Conservation (phyloP, 768 basidiomycete genomes). For the Boletellus sp. region DNA sequence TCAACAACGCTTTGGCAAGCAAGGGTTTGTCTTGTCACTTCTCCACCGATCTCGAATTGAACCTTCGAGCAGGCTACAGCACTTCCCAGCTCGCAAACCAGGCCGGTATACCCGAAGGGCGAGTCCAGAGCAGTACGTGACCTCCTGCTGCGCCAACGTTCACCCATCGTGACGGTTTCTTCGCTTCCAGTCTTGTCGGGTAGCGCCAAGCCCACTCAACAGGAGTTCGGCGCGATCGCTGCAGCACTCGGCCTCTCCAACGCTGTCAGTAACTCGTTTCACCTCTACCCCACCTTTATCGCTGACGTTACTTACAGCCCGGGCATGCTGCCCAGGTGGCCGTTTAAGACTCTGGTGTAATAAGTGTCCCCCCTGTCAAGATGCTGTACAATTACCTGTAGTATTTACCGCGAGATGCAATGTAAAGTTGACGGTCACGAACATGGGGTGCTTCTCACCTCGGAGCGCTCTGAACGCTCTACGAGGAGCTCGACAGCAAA, state of each 20-base stretch:
- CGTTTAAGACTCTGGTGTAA: neutral
- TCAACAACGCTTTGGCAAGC: conserved; percentile 47
- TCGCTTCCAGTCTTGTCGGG: conserved; percentile 47
- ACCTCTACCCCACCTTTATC: neutral
- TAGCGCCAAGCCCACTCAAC: conserved; percentile 36
- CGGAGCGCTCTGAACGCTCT: no score
- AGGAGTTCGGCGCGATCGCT: conserved; percentile 51
- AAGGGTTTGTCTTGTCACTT: conserved; percentile 37
- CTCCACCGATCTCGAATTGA: neutral
- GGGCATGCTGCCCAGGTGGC: neutral
- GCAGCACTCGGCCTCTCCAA: conserved; percentile 37
- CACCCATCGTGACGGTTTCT: neutral
- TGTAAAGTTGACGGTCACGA: neutral
- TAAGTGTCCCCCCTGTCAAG: neutral
- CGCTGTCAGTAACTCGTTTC: conserved; percentile 24
- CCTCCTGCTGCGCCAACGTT: neutral
- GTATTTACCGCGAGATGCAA: neutral
- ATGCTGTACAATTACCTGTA: conserved; percentile 13
- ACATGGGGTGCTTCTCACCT: neutral
- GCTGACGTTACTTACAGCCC: conserved; percentile 1
- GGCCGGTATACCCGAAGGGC: conserved; percentile 42
- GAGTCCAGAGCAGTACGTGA: conserved; percentile 51
- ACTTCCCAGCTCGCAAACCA: conserved; percentile 40
- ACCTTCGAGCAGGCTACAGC: conserved; percentile 2
- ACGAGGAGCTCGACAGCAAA: no score